Conservation (phyloP, 805 yeast species). For the Wickerhamiella kazuoi region DNA sequence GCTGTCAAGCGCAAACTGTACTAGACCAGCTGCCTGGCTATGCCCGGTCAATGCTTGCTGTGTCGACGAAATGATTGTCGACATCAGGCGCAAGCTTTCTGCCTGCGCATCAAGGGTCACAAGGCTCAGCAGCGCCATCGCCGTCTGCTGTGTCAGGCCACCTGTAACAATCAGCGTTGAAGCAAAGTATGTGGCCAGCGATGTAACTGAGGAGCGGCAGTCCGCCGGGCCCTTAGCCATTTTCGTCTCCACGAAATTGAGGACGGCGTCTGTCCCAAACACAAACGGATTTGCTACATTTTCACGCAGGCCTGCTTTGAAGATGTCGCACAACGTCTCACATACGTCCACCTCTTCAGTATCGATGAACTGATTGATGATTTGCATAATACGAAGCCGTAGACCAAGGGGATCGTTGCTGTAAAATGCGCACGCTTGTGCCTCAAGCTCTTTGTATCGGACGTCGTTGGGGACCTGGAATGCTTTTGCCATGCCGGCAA, state of each 20-base stretch:
- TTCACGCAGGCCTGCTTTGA: conserved; percentile 50
- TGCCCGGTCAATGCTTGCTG: conserved; percentile 8
- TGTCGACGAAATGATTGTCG: conserved; percentile 11
- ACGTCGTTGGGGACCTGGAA: conserved; percentile 41
- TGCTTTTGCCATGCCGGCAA: conserved; percentile 58
- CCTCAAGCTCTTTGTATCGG: conserved; percentile 18
- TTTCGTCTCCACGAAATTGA: conserved; percentile 26
- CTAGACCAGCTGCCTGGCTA: conserved; percentile 11
- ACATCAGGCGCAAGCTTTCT: conserved; percentile 17
- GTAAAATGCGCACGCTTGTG: conserved; percentile 21
- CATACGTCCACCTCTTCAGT: conserved; percentile 32
- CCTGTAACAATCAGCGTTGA: conserved; percentile 9
- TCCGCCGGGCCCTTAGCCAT: conserved; percentile 13
- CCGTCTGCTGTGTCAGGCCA: conserved; percentile 1
- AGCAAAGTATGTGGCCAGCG: conserved; percentile 17
- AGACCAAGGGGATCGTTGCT: conserved; percentile 19
- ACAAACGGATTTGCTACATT: conserved; percentile 48
- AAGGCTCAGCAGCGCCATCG: not conserved
- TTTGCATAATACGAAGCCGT: conserved; percentile 26
- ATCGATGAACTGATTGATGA: conserved; percentile 27
- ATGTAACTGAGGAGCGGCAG: conserved; percentile 14
- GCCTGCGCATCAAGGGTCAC: conserved; percentile 14
- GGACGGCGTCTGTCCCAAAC: conserved; percentile 26
- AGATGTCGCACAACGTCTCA: conserved; percentile 45
- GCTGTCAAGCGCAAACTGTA: conserved; percentile 25